These are phyloP conservation scores for Ophiostoma pallidulum DNA, from an alignment of 2,329 filamentous ascomycete genomes.

Conservation along the genomic window DNA sequence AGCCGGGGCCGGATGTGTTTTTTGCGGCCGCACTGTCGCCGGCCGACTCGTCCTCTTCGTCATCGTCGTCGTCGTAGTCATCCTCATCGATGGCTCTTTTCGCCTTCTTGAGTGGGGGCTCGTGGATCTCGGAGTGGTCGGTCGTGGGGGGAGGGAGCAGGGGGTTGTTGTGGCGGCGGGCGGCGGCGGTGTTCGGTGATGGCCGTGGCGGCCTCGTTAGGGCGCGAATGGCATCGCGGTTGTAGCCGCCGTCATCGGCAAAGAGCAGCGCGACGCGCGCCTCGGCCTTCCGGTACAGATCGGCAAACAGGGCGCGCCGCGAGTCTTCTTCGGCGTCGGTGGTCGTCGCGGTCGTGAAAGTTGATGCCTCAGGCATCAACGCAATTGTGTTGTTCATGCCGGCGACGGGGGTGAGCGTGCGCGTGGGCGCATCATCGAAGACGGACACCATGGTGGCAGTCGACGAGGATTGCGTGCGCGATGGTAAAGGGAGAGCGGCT, in stretches of 20 bases:
- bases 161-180: conserved; percentile 24
- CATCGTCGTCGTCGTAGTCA: conserved; percentile 72
- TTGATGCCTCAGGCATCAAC: conserved; percentile 52
- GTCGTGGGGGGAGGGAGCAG: conserved; percentile 45
- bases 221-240: conserved; percentile 43
- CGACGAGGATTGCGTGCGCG: conserved; percentile 18
- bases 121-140: conserved; percentile 48
- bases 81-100: conserved; percentile 74
- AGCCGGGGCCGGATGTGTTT: background rate
- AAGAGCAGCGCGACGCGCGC: conserved; percentile 71
- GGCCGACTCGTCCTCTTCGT: conserved; percentile 52
- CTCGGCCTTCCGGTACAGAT: conserved; percentile 69
- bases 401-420: conserved; percentile 38
- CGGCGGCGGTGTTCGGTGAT: conserved; percentile 21
- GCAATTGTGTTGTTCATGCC: conserved; percentile 30
- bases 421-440: conserved; percentile 50
- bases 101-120: conserved; percentile 62
- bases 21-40: conserved; percentile 26
- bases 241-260: conserved; percentile 44
- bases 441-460: conserved; percentile 44
- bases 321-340: conserved; percentile 57
- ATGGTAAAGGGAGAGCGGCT: conserved; percentile 18
- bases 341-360: conserved; percentile 5
- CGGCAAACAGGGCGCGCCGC: conserved; percentile 63
- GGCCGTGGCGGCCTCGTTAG: conserved; percentile 32